Percentiles rank a stretch among this genome's conserved stretches.
Conservation (phyloP, 2,329 filamentous ascomycete species). For the Cercospora brassicicola region DNA sequence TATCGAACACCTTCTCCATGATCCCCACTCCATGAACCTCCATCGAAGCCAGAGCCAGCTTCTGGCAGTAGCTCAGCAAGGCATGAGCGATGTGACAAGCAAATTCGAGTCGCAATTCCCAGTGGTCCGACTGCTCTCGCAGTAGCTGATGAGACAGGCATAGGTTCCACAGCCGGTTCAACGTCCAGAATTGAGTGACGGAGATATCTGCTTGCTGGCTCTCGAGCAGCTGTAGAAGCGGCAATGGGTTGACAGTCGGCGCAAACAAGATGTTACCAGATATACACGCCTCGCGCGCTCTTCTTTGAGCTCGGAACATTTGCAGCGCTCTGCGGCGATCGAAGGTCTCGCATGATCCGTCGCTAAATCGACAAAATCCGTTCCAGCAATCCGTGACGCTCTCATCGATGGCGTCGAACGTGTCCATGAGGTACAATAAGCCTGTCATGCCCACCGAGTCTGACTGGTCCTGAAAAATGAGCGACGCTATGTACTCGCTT, state of each 20-base stretch:
- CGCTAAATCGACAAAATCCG: conserved; percentile 39
- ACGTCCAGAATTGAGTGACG: conserved; percentile 47
- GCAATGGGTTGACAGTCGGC: conserved; percentile 34
- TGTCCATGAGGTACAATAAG: conserved; percentile 46
- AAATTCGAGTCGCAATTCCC: conserved; percentile 43
- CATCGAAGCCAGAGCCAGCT: conserved; percentile 40
- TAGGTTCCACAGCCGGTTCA: conserved; percentile 47
- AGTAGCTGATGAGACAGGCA: conserved; percentile 45
- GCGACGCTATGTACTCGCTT: conserved; percentile 36
- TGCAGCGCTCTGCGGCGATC: conserved; percentile 38
- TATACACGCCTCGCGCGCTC: conserved; percentile 35
- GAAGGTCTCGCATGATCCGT: conserved; percentile 39
- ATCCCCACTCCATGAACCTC: conserved; percentile 46
- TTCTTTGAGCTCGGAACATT: conserved; percentile 36
- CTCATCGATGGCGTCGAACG: conserved; percentile 48
- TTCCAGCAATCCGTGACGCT: conserved; percentile 49
- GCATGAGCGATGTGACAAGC: conserved; percentile 40
- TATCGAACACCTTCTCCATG: conserved; percentile 46
- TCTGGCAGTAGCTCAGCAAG: conserved; percentile 40
- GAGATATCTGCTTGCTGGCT: conserved; percentile 47
- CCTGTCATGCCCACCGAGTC: conserved; percentile 46
- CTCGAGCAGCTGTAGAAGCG: conserved; percentile 34
- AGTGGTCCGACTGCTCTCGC: conserved; percentile 38
- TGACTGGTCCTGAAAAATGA: conserved; percentile 48
- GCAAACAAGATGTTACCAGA: conserved; percentile 44